A percentile compares a stretch with the other conserved stretches of the same genome.
phyloP scores from a whole-genome alignment of 78 protist genomes.

The Andalucia godoyi region DNA sequence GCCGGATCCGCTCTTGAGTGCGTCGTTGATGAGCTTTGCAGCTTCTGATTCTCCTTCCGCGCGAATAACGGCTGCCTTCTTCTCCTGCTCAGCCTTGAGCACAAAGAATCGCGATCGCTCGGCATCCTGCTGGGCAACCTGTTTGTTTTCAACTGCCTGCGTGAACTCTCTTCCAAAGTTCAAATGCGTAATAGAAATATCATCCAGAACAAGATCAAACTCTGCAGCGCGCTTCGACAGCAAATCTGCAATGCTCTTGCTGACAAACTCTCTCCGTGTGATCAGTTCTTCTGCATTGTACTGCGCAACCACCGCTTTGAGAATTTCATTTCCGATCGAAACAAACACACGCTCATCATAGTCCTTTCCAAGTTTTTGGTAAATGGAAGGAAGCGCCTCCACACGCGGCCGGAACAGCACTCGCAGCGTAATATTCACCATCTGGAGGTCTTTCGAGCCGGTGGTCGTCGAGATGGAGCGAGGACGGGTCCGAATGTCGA shows the following conservation, averaged over 20 bases:
- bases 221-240: conserved; percentile 15
- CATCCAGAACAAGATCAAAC: conserved; percentile 51
- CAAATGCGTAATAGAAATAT: conserved; percentile 51
- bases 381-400: conserved; percentile 18
- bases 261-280: conserved; percentile 51
- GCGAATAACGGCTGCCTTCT: conserved; percentile 48
- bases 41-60: conserved; percentile 75
- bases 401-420: conserved; percentile 47
- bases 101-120: conserved; percentile 56
- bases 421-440: conserved; percentile 56
- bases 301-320: conserved; percentile 63
- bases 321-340: conserved; percentile 19
- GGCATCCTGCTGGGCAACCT: conserved; percentile 73
- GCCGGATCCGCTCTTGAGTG: conserved; percentile 38
- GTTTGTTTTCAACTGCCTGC: conserved; percentile 65
- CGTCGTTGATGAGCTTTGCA: conserved; percentile 29
- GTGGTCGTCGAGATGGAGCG: conserved; percentile 28
- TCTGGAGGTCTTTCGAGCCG: conserved; percentile 52
- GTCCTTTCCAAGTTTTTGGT: conserved; percentile 35
- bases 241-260: conserved; percentile 6
- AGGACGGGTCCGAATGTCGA: conserved; percentile 52
- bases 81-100: conserved; percentile 52
- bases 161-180: conserved; percentile 58
- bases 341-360: conserved; percentile 66
- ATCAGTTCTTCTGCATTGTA: conserved; percentile 69